Base-by-base conservation (phyloP, 176 grass and related monocot genomes). In the Oryza coarctata region DNA sequence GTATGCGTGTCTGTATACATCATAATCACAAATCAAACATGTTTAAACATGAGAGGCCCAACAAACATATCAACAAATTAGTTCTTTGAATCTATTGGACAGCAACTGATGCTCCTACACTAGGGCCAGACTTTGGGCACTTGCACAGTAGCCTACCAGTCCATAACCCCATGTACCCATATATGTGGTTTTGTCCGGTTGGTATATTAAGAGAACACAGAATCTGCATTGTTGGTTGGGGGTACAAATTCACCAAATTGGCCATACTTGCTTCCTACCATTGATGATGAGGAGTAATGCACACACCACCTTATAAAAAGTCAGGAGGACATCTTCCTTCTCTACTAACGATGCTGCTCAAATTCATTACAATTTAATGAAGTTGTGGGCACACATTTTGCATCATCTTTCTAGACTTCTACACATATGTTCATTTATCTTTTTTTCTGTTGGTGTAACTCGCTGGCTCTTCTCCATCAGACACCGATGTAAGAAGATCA, bases 321-420 rank as follows among this genome's bases (percentile, higher is more conserved):
- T 31, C 39, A 39, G 39, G 17, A 60, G 6, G 33, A 23, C 32
- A 26, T 27, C 36, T 47, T 71, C 25, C 68, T 43, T 72, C 25
- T 71, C 45, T 49, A 15, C 45, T 5, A 17, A 43, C 36, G 25
- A 72, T 29, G 7, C 12, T 49, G 26, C 41, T 18, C 3, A 49
- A 49, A 50, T 31, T 49, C 13, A n/a, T 47, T 23, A 73, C 20
- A 70, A 32, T 29, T 64, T 7, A 63, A 63, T 64, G 43, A 73
- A 63, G 27, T 2, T 82, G 68, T 82, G 26, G 68, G 14, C 80
- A 82, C 79, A 15, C 55, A 45, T 63, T 63, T 34, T 28, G 49
- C 55, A 45, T 82, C 36, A 36, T 17, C 57, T 7, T 81, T 27
- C 9, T 36, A n/a, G 1, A 14, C 38, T 1, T 33, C 3, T 6